Evolutionary conservation across 805 yeast species (phyloP).

Genomic region (Candida tammaniensis): DNA sequence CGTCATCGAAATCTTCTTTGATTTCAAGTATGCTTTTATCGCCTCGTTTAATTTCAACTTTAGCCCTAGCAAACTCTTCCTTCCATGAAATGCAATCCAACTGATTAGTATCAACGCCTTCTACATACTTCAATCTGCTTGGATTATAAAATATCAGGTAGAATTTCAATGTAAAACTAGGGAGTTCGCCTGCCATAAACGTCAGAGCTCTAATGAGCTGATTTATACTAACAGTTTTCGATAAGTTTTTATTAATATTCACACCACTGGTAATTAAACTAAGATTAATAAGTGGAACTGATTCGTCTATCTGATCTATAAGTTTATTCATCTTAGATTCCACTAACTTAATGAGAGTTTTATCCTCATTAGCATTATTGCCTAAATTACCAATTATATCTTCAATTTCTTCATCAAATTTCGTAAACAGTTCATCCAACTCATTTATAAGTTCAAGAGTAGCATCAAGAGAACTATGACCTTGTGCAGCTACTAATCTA

Average conservation of each 20-base stretch:
- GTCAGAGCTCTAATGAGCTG: slow-evolving; percentile 51
- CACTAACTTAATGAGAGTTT: slow-evolving; percentile 38
- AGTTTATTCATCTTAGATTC: slow-evolving; percentile 49
- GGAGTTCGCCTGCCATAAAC: slow-evolving; percentile 24
- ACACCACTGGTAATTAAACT: slow-evolving; percentile 71
- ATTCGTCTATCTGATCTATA: slow-evolving; percentile 55
- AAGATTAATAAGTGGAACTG: slow-evolving; percentile 65
- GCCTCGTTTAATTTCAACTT: slow-evolving; percentile 32
- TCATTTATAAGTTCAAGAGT: slow-evolving; percentile 54
- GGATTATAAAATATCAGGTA: slow-evolving; percentile 65
- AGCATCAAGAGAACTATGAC: slow-evolving; percentile 54
- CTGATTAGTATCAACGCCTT: slow-evolving; percentile 12
- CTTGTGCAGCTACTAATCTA: slow-evolving; percentile 58
- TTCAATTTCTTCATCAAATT: slow-evolving; percentile 51
- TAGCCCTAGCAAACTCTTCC: slow-evolving; percentile 62
- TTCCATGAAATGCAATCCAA: slow-evolving; percentile 61
- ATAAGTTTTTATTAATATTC: slow-evolving; percentile 50
- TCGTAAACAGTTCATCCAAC: slow-evolving; percentile 55
- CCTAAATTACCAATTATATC: slow-evolving; percentile 31
- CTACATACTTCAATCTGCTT: slow-evolving; percentile 35
- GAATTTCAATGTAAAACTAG: slow-evolving; percentile 52
- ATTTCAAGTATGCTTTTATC: slow-evolving; percentile 43
- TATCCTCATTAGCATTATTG: slow-evolving; percentile 15
- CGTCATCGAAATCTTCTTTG: slow-evolving; percentile 64
- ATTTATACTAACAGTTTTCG: slow-evolving; percentile 50